Conservation (phyloP, 306 rosid species). For the Vigna radiata region DNA sequence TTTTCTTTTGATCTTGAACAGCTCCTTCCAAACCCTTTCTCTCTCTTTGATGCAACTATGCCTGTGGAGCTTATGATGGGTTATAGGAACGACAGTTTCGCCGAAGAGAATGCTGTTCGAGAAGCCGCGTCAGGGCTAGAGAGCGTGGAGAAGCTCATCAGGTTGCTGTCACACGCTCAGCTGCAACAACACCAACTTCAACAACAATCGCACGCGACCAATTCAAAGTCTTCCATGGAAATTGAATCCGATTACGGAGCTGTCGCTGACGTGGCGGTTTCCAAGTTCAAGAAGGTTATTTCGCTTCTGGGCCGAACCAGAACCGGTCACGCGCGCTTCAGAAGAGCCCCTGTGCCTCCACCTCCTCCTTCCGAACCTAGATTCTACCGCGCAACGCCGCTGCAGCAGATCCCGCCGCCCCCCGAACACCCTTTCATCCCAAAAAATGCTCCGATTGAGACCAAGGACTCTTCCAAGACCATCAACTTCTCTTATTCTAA, state of each 20-base stretch:
- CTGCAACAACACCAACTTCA: background rate
- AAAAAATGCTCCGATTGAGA: background rate
- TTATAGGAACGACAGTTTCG: constrained; percentile 41
- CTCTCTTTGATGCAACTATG: constrained; percentile 45
- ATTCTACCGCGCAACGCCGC: constrained; percentile 64
- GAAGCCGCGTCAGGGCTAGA: constrained; percentile 88
- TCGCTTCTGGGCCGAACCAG: constrained; percentile 83
- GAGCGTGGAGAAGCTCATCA: constrained; percentile 69
- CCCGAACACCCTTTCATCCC: background rate
- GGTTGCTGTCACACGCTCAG: constrained; percentile 35
- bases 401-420: constrained; percentile 81
- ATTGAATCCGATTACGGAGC: constrained; percentile 70
- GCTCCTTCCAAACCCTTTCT: background rate
- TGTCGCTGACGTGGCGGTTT: constrained; percentile 78
- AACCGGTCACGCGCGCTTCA: constrained; percentile 89
- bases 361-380: background rate
- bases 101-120: constrained; percentile 68
- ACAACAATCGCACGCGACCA: constrained; percentile 38
- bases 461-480: constrained; percentile 64
- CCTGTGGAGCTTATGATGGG: constrained; percentile 45
- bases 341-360: constrained; percentile 64
- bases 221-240: constrained; percentile 29
- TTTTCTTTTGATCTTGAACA: background rate
- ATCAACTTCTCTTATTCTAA: constrained; percentile 67
- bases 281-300: constrained; percentile 81